Conservation (phyloP, 768 basidiomycete species). For the Russula foetens region DNA sequence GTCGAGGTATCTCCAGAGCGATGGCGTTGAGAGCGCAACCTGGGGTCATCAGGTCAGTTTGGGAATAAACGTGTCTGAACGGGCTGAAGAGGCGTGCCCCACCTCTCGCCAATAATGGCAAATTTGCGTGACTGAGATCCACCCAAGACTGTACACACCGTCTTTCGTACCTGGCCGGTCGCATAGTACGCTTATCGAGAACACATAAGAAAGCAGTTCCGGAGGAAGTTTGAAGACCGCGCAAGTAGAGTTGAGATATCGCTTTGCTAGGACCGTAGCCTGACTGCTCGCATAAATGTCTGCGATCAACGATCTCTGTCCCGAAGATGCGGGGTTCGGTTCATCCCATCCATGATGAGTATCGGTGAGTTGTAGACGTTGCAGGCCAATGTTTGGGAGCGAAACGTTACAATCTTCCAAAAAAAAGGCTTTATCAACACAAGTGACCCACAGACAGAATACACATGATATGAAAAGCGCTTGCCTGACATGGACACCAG, state of each 20-base stretch:
- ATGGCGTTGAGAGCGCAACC: conserved; percentile 1
- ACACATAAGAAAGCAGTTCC: conserved; percentile 2
- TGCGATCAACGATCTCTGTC: background rate
- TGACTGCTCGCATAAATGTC: background rate
- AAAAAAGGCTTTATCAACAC: background rate
- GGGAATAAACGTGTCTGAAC: background rate
- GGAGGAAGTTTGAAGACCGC: background rate
- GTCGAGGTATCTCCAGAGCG: conserved; percentile 1
- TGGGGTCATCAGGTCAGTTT: background rate
- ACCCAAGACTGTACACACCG: background rate
- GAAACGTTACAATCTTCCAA: background rate
- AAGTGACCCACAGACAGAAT: background rate
- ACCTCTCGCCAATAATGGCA: conserved; percentile 7
- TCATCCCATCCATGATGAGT: background rate
- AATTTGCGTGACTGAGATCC: conserved; percentile 1
- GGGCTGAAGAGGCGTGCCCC: background rate
- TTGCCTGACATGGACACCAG: background rate
- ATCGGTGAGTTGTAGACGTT: background rate
- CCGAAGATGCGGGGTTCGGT: background rate
- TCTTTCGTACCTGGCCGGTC: background rate
- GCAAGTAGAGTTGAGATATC: background rate
- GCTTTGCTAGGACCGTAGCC: background rate
- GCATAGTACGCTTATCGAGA: background rate
- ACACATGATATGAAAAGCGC: background rate
- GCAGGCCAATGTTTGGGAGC: background rate